Evolutionary conservation across 2,329 filamentous ascomycete genomes (phyloP).

Genomic region (Rutstroemia sydowiana): DNA sequence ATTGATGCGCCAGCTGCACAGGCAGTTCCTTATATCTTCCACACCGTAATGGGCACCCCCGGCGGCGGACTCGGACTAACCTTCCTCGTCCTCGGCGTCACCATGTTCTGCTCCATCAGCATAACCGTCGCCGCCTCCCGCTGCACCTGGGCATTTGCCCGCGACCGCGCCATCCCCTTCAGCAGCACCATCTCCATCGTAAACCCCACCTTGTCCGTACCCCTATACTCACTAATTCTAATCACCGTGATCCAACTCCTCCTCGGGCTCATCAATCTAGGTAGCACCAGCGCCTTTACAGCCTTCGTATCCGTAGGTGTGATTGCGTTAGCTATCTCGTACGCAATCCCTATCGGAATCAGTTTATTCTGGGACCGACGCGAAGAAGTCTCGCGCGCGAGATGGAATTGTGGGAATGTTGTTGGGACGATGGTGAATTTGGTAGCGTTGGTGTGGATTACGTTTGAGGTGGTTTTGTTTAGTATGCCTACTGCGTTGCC

Average conservation of each 20-base stretch:
- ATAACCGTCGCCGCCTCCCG: conserved; percentile 47
- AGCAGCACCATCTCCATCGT: conserved; percentile 54
- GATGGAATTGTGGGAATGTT: conserved; percentile 52
- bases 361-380: conserved; percentile 59
- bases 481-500: conserved; percentile 54
- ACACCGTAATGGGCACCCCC: conserved; percentile 40
- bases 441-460: conserved; percentile 48
- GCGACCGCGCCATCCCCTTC: conserved; percentile 60
- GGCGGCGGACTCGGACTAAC: conserved; percentile 41
- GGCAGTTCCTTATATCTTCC: conserved; percentile 44
- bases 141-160: conserved; percentile 61
- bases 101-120: conserved; percentile 45
- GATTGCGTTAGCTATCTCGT: conserved; percentile 63
- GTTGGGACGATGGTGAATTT: conserved; percentile 53
- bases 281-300: conserved; percentile 60
- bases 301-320: conserved; percentile 66
- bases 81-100: conserved; percentile 43
- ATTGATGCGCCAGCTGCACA: conserved; percentile 39
- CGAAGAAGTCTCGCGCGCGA: conserved; percentile 41
- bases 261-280: conserved; percentile 64
- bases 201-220: conserved; percentile 53
- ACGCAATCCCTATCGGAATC: conserved; percentile 65
- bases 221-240: conserved; percentile 57
- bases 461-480: conserved; percentile 56
- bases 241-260: conserved; percentile 55